Evolutionary conservation across 495 filamentous ascomycete species (phyloP), one percentile per base, ranked within the genome.

Genomic region (Extremus antarcticus): DNA sequence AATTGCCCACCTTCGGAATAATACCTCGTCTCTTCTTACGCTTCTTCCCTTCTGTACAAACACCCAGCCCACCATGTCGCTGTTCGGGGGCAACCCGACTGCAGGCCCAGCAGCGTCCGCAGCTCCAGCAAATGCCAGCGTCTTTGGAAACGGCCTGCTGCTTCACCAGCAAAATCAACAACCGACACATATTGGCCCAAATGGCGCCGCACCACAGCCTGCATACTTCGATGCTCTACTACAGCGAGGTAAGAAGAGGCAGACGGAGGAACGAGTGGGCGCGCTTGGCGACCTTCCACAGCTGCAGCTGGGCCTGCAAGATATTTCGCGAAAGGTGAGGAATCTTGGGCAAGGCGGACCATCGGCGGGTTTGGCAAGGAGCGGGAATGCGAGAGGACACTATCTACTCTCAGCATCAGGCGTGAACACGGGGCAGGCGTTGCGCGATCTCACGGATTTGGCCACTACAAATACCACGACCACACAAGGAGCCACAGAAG

Each of bases 351-450:
- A 29, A 60, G 66, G 63, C 41, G 76, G 72, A 21, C 73, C 72
- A 32, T 61, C 67, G 13, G 77, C 60, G 63, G 73, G 65, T 63
- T 73, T 64, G 40, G 69, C 54, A 16, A 57, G 67, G 43, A 70
- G 69, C 43, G 66, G 74, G 8, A 77, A 82, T 56, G 83, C 79
- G 52, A 88, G 81, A 65, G 87, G 87, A 72, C 88, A 90, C 59
- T 94, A 90, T 70, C 77, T 96, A 43, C 83, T 96, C 35, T 86
- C 88, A 32, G 88, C 85, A 16, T 95, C 89, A n/a, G 89, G 90
- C 11, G 80, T 94, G 16, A 84, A 87, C 51, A 84, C 86, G 9
- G 85, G 84, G 1, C 76, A 82, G 51, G 83, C 89, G 3, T 76
- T 90, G 20, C 81, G 83, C 57, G 89, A 94, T 65, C 77, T 95